Evolutionary conservation across 805 yeast genomes (phyloP).

Genomic region (Scheffersomyces coipomensis): DNA sequence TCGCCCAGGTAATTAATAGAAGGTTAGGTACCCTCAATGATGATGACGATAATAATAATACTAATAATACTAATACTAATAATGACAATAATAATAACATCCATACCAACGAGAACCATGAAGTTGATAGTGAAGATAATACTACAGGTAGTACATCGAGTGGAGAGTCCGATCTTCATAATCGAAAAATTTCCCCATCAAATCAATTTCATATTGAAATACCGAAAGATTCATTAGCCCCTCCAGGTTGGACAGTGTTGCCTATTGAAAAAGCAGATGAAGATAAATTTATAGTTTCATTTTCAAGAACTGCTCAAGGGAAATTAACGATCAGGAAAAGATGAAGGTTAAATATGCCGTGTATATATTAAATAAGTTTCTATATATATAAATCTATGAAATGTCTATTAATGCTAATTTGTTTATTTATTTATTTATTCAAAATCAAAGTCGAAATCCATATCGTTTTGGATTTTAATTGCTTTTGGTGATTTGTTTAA

Average conservation of each 20-base stretch:
- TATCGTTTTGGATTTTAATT: background rate
- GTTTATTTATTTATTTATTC: constrained; percentile 10
- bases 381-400: too few species aligned
- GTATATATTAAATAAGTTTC: too few species aligned
- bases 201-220: constrained; percentile 10
- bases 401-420: background rate
- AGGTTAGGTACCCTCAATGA: background rate
- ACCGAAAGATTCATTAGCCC: constrained; percentile 24
- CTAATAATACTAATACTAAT: background rate
- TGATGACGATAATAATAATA: background rate
- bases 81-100: background rate
- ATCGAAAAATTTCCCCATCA: constrained; percentile 13
- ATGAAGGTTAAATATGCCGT: too few species aligned
- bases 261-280: constrained; percentile 16
- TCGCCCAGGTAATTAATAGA: background rate
- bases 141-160: constrained; percentile 1
- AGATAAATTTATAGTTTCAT: constrained; percentile 10
- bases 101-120: background rate
- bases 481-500: background rate
- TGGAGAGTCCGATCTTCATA: background rate
- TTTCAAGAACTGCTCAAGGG: constrained; percentile 16
- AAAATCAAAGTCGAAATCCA: constrained; percentile 27
- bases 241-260: constrained; percentile 29
- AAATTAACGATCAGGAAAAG: constrained; percentile 6
- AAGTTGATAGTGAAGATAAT: constrained; percentile 2